phyloP scores from a whole-genome alignment of 208 protist genomes.

The Leishmania mexicana region DNA sequence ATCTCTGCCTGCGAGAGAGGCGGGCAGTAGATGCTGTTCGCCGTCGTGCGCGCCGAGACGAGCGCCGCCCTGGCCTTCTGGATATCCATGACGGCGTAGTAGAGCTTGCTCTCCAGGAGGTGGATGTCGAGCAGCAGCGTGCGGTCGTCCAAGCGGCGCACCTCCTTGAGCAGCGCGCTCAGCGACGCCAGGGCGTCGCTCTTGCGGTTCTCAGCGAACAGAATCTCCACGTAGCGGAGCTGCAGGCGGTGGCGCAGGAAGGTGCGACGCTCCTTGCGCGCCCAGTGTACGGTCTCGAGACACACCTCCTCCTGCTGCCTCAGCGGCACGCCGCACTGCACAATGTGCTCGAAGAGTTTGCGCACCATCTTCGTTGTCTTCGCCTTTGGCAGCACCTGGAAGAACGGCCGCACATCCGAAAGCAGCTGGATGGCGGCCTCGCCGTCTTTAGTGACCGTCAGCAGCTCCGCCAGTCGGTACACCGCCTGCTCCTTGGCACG shows the following conservation, averaged over 20 bases:
- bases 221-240: constrained; percentile 92
- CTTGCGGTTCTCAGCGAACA: constrained; percentile 89
- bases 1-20: constrained; percentile 98
- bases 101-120: constrained; percentile 96
- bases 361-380: constrained; percentile 94
- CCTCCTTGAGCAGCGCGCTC: constrained; percentile 90
- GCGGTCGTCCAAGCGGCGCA: constrained; percentile 98
- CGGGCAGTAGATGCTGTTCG: constrained; percentile 99
- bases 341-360: constrained; percentile 84
- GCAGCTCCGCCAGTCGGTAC: constrained; percentile 75
- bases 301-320: constrained; percentile 91
- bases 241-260: constrained; percentile 98
- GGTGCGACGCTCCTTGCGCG: constrained; percentile 93
- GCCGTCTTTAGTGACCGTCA: constrained; percentile 52
- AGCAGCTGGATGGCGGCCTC: constrained; percentile 71
- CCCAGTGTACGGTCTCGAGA: constrained; percentile 96
- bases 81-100: constrained; percentile 94
- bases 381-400: constrained; percentile 84
- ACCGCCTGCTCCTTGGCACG: constrained; percentile 83
- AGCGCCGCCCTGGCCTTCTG: constrained; percentile 95
- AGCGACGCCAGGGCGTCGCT: constrained; percentile 82
- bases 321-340: constrained; percentile 79
- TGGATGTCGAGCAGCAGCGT: constrained; percentile 97
- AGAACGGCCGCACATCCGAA: constrained; percentile 68
- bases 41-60: constrained; percentile 96